These are phyloP conservation scores for Phlebiopsis gigantea DNA, from an alignment of 768 basidiomycete species.

Conservation along the genomic window DNA sequence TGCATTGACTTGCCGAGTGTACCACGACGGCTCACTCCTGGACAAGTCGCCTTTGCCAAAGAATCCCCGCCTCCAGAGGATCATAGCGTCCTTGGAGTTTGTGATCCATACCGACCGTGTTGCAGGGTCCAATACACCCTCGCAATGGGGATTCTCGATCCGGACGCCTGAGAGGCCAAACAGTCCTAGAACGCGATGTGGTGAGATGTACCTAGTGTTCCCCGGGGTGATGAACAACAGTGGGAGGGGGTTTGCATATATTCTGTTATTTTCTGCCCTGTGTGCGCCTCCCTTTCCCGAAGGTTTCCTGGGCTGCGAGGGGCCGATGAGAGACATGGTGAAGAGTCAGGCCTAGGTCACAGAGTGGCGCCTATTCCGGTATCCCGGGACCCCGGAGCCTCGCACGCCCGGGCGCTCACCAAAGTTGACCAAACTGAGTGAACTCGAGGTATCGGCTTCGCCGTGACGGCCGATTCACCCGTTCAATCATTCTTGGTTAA, in stretches of 20 bases:
- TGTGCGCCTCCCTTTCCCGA: conserved; percentile 46
- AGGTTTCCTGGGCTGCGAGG: conserved; percentile 19
- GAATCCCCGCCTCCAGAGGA: conserved; percentile 88
- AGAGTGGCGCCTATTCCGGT: too few species aligned
- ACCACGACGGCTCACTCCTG: conserved; percentile 93
- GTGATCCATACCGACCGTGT: conserved; percentile 90
- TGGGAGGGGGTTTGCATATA: conserved; percentile 72
- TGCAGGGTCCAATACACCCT: conserved; percentile 68
- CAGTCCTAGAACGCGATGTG: conserved; percentile 39
- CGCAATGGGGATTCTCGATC: conserved; percentile 66
- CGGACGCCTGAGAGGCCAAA: conserved; percentile 44
- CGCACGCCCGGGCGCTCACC: too few species aligned
- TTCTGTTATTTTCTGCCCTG: conserved; percentile 58
- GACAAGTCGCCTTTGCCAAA: conserved; percentile 97
- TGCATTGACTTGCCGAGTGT: conserved; percentile 68
- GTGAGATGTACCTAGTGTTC: conserved; percentile 33
- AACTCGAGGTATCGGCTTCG: too few species aligned
- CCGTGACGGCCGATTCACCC: too few species aligned
- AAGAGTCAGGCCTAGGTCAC: not conserved
- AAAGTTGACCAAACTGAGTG: too few species aligned
- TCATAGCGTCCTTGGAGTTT: conserved; percentile 51
- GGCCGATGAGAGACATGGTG: conserved; percentile 45
- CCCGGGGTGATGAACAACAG: conserved; percentile 37
- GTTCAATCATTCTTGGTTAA: too few species aligned
- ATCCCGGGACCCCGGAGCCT: too few species aligned